Conservation (phyloP, 371 early-diverging fungal genomes). For the Mycotypha africana region DNA sequence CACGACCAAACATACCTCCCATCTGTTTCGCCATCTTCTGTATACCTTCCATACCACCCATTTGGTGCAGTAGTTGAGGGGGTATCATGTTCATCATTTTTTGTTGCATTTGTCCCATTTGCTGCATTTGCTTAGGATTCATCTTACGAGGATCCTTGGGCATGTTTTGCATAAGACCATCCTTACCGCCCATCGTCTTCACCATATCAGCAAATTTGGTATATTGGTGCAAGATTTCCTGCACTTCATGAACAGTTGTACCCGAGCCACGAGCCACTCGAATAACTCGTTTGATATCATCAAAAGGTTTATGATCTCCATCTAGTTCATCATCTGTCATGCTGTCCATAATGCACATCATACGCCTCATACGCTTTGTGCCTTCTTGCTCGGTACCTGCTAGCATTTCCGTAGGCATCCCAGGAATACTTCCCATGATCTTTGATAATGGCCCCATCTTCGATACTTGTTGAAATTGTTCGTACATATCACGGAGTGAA, state of each 20-base stretch:
- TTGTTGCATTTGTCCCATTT: slow-evolving; percentile 65
- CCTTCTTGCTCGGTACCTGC: slow-evolving; percentile 77
- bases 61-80: slow-evolving; percentile 71
- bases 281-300: slow-evolving; percentile 71
- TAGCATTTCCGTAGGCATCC: slow-evolving; percentile 85
- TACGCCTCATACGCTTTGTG: slow-evolving; percentile 71
- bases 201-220: slow-evolving; percentile 87
- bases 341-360: slow-evolving; percentile 97
- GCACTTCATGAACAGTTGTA: slow-evolving; percentile 79
- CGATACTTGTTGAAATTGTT: slow-evolving; percentile 93
- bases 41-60: slow-evolving; percentile 78
- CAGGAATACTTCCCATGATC: slow-evolving; percentile 98
- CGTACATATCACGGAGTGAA: slow-evolving; percentile 97
- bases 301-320: slow-evolving; percentile 88
- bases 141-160: slow-evolving; percentile 47
- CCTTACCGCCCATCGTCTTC: slow-evolving; percentile 95
- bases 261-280: slow-evolving; percentile 95
- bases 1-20: slow-evolving; percentile 51
- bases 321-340: slow-evolving; percentile 95
- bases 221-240: slow-evolving; percentile 81
- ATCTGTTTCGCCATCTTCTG: slow-evolving; percentile 79
- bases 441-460: slow-evolving; percentile 95
- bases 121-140: slow-evolving; percentile 52
- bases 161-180: slow-evolving; percentile 75
- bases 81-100: slow-evolving; percentile 68